Percentiles rank a stretch among this genome's conserved stretches.
phyloP scores from a whole-genome alignment of 345 rosid species.

The Gossypium raimondii region DNA sequence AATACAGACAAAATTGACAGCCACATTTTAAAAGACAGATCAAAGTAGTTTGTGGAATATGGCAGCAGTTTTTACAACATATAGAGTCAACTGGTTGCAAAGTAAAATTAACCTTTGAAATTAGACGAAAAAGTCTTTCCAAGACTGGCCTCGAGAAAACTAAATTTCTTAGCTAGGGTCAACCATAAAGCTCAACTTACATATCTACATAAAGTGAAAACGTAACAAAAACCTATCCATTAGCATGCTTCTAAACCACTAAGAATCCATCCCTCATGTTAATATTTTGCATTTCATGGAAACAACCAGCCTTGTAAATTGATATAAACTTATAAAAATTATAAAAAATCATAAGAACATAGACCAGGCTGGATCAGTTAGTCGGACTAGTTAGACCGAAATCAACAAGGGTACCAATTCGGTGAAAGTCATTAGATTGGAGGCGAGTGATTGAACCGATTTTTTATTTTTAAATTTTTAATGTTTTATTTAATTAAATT shows the following conservation, averaged over 20 bases:
- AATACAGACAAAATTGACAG: too few species aligned
- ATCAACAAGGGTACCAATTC: too few species aligned
- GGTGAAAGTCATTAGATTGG: too few species aligned
- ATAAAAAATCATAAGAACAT: too few species aligned
- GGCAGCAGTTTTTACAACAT: constrained; percentile 14
- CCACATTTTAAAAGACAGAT: too few species aligned
- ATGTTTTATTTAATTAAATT: too few species aligned
- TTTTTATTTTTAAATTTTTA: too few species aligned
- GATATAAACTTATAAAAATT: too few species aligned
- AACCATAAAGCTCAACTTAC: not conserved
- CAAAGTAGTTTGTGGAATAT: constrained; percentile 35
- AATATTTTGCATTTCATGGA: not conserved
- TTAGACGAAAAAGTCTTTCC: not conserved
- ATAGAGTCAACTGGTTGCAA: constrained; percentile 8
- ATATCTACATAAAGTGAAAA: not conserved
- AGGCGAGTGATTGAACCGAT: too few species aligned
- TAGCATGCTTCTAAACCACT: not conserved
- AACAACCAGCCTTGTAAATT: too few species aligned
- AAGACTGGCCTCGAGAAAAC: not conserved
- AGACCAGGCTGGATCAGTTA: too few species aligned
- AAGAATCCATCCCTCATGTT: not conserved
- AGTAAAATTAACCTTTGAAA: not conserved
- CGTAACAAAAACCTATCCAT: not conserved
- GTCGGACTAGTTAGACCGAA: too few species aligned
- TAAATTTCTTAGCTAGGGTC: not conserved